Evolutionary conservation across 176 grass and related monocot genomes (phyloP), one percentile per base, ranked within the genome.

Genomic region (Neostapfia colusana): DNA sequence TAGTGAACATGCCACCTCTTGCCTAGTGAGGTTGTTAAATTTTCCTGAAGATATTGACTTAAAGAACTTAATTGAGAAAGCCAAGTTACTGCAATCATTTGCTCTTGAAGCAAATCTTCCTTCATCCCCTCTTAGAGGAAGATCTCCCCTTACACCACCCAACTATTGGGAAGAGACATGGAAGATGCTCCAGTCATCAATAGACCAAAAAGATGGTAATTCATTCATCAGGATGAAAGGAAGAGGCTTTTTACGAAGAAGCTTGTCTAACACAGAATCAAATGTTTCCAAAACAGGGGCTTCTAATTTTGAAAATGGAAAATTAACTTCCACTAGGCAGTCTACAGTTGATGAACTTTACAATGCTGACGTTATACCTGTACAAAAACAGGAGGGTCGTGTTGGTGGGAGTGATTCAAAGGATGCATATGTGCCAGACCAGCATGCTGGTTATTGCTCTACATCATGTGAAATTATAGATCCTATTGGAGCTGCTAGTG

Each of bases 131-230:
- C 37, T 40, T 60, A 63, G 63, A 75, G 80, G 65, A 72, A 90
- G 82, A 87, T 82, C 50, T 43, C 79, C 77, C 21, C 74, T 78
- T 58, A 83, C 59, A 35, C 78, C 83, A 72, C 41, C 89, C 13
- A 92, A 87, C 82, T 99, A 90, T 67, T 95, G 91, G 95, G 95
- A 99, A 79, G 95, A 99, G 48, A 92, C 87, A 78, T 99, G 95
- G 95, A 99, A 89, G 62, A 81, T 82, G 54, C 74, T 95, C 78
- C 85, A 99, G 76, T 75, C 79, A 72, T 76, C 83, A 41, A 81
- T 60, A 78, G 83, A 88, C 41, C 63, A 74, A 56, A 85, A 34
- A 63, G 41, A 46, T 85, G 70, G n/a, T 37, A 61, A 43, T 43
- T 26, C 63, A 60, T 38, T 72, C 53, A 25, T 60, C 77, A 87